phyloP scores from a whole-genome alignment of 371 early-diverging fungal species.

The Mortierella sp. region DNA sequence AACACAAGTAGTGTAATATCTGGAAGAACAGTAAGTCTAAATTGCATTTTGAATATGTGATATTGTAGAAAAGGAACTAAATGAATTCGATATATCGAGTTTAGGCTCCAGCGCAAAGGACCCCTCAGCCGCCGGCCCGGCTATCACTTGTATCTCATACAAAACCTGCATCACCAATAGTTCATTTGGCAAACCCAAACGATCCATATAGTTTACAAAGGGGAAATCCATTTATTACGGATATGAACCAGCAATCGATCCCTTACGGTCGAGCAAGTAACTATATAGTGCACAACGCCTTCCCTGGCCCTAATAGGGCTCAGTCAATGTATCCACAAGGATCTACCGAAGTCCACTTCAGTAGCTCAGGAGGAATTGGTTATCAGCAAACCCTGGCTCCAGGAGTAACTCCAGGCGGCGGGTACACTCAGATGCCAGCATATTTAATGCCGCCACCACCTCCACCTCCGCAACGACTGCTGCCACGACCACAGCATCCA shows the following conservation, averaged over 20 bases:
- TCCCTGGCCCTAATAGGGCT: neutral
- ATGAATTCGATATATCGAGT: neutral
- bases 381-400: constrained; percentile 8
- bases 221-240: no score
- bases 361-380: neutral
- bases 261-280: neutral
- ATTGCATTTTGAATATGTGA: neutral
- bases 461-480: neutral
- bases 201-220: neutral
- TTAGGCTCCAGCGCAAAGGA: constrained; percentile 14
- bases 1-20: constrained; percentile 8
- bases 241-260: neutral
- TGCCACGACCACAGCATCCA: neutral
- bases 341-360: neutral
- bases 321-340: neutral
- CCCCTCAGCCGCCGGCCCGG: constrained; percentile 19
- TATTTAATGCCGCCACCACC: constrained; percentile 8
- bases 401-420: neutral
- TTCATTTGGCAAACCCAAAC: neutral
- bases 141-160: constrained; percentile 26
- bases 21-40: constrained; percentile 20
- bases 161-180: constrained; percentile 12
- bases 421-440: neutral
- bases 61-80: neutral
- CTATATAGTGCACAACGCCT: neutral